Evolutionary conservation across 1,284 basidiomycete species (phyloP), one percentile per base, ranked within the genome.

Genomic region (Dichomitus squalens): DNA sequence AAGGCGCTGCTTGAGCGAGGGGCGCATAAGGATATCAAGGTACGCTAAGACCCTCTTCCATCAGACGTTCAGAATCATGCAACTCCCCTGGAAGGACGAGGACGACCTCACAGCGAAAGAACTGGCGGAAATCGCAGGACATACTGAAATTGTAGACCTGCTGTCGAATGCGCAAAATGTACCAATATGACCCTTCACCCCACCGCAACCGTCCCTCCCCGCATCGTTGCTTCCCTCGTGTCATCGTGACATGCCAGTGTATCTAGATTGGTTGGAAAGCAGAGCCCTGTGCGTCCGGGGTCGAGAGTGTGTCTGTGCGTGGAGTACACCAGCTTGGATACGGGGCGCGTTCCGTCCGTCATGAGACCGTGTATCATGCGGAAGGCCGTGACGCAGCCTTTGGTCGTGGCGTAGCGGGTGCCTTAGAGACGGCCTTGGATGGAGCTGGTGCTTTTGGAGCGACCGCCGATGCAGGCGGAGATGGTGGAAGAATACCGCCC

Each of bases 81-180:
- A 9, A 25, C 9, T 39, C 14, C 27, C 33, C 36, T 6, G 57
- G 20, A 68, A 92, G 88, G 93, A 93, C 68, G 76, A 83, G 25
- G 92, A 93, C 65, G 85, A 82, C 21, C 76, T 90, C 59, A 83
- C 85, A 12, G 83, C 87, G 3, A 63, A 75, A 38, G 87, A 92
- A 63, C 73, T 93, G 53, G 90, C 92, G 49, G 70, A 74, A 36
- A 77, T 87, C 50, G 86, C 88, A 12, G 87, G 86, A 31, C 87
- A 90, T 63, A 73, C 79, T 31, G 79, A 84, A 4, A 82, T 93
- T 63, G 81, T 78, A 58, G 68, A 73, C 36, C 69, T 85, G 59
- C 73, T 92, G 54, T 54, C 58, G 49, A 47, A 43, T 49, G 55
- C 53, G 59, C 36, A 50, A 21, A 44, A 55, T 56, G 53, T 44